Evolutionary conservation across 2,329 filamentous ascomycete species (phyloP).

Genomic region (Macroventuria anomochaeta): DNA sequence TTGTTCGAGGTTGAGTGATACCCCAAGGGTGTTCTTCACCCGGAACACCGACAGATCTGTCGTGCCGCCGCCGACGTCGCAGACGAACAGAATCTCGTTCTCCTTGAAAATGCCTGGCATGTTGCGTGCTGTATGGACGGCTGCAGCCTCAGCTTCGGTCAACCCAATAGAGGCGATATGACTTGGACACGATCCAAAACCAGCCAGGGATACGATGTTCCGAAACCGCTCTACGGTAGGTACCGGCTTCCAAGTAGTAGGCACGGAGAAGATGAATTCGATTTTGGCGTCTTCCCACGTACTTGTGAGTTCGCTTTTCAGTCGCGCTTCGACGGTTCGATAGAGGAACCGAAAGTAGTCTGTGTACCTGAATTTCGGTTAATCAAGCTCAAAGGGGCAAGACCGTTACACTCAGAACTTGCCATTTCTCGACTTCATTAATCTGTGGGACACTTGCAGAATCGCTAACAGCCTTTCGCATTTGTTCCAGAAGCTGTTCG

Average conservation of each 20-base stretch:
- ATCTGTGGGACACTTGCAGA: conserved; percentile 32
- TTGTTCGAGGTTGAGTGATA: conserved; percentile 35
- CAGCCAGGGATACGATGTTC: conserved; percentile 54
- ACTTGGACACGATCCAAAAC: conserved; percentile 53
- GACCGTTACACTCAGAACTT: not conserved
- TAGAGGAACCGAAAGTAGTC: conserved; percentile 59
- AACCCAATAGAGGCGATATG: conserved; percentile 55
- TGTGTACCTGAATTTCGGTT: conserved; percentile 50
- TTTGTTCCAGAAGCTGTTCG: conserved; percentile 45
- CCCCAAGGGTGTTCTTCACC: conserved; percentile 28
- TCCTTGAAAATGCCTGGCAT: conserved; percentile 18
- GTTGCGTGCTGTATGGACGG: conserved; percentile 53
- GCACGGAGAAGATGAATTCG: conserved; percentile 64
- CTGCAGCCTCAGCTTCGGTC: conserved; percentile 62
- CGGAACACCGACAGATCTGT: conserved; percentile 50
- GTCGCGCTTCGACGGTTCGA: conserved; percentile 54
- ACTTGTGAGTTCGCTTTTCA: conserved; percentile 48
- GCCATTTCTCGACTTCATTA: conserved; percentile 55
- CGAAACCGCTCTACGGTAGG: conserved; percentile 61
- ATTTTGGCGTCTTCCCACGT: conserved; percentile 52
- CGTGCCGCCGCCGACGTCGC: conserved; percentile 60
- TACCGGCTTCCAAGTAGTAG: conserved; percentile 62
- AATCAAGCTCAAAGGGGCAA: conserved; percentile 32
- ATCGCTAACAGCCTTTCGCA: conserved; percentile 11
- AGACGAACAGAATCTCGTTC: conserved; percentile 57